Conservation (phyloP, 371 early-diverging fungal genomes). For the Neoconidiobolus thromboides region DNA sequence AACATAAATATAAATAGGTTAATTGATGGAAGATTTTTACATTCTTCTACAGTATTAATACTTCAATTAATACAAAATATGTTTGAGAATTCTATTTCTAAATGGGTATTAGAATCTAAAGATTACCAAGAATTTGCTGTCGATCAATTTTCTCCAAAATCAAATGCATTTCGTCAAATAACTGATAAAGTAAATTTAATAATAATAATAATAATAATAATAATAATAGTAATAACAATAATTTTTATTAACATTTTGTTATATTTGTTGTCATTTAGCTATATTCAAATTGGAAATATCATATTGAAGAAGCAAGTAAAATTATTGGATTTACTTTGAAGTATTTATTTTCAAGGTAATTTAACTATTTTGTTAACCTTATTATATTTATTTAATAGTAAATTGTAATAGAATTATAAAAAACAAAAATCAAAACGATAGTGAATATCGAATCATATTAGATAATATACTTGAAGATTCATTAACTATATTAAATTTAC, state of each 20-base stretch:
- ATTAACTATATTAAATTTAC: slow-evolving; percentile 45
- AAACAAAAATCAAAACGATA: slow-evolving; percentile 26
- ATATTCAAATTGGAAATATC: slow-evolving; percentile 13
- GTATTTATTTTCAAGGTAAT: slow-evolving; percentile 34
- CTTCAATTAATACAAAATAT: slow-evolving; percentile 61
- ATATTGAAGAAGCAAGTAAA: slow-evolving; percentile 32
- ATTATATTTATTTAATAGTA: too few species aligned
- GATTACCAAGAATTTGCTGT: background rate
- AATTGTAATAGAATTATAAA: slow-evolving; percentile 25
- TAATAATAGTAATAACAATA: too few species aligned
- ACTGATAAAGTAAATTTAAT: slow-evolving; percentile 4
- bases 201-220: background rate
- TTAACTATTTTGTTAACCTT: background rate
- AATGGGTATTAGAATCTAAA: background rate
- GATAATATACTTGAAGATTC: slow-evolving; percentile 54
- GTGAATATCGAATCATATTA: slow-evolving; percentile 52
- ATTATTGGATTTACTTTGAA: slow-evolving; percentile 39
- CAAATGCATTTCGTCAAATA: background rate
- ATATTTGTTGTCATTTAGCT: slow-evolving; percentile 10
- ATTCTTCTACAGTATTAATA: slow-evolving; percentile 57
- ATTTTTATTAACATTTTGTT: background rate
- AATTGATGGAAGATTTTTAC: slow-evolving; percentile 42
- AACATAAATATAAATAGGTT: slow-evolving; percentile 15
- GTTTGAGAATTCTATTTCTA: slow-evolving; percentile 8
- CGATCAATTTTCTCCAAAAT: background rate